Conservation (phyloP, 2,329 filamentous ascomycete species). For the Ramularia collo-cygni region DNA sequence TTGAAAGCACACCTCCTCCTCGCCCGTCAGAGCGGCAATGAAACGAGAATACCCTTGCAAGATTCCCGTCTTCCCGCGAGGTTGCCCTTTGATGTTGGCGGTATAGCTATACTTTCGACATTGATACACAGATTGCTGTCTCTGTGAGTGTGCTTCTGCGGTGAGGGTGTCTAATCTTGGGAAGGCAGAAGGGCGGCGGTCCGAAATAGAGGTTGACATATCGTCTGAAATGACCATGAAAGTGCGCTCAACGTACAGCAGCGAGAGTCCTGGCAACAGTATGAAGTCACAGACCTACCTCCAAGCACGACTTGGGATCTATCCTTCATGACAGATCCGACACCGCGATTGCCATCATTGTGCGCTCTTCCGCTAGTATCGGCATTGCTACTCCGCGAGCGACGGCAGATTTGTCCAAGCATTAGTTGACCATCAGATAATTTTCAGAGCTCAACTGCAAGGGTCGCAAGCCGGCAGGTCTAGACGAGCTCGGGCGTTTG, state of each 20-base stretch:
- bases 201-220: slow-evolving; percentile 6
- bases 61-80: slow-evolving; percentile 9
- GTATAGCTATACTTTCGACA: slow-evolving; percentile 6
- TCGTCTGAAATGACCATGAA: not conserved
- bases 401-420: too few relatives aligned
- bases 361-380: slow-evolving; percentile 2
- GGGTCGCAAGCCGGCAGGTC: too few relatives aligned
- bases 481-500: too few relatives aligned
- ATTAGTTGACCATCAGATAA: too few relatives aligned
- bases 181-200: slow-evolving; percentile 7
- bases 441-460: too few relatives aligned
- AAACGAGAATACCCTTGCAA: slow-evolving; percentile 10
- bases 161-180: slow-evolving; percentile 10
- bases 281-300: slow-evolving; percentile 4
- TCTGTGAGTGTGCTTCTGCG: not conserved
- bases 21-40: slow-evolving; percentile 10
- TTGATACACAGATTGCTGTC: not conserved
- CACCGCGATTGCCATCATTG: not conserved
- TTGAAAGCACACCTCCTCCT: slow-evolving; percentile 10
- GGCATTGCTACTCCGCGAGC: too few relatives aligned
- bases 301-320: not conserved
- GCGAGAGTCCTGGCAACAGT: slow-evolving; percentile 3
- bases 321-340: not conserved
- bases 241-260: not conserved
- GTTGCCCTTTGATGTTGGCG: slow-evolving; percentile 5